phyloP scores from a whole-genome alignment of 352 stramenopile genomes.

The Phytophthora boehmeriae region DNA sequence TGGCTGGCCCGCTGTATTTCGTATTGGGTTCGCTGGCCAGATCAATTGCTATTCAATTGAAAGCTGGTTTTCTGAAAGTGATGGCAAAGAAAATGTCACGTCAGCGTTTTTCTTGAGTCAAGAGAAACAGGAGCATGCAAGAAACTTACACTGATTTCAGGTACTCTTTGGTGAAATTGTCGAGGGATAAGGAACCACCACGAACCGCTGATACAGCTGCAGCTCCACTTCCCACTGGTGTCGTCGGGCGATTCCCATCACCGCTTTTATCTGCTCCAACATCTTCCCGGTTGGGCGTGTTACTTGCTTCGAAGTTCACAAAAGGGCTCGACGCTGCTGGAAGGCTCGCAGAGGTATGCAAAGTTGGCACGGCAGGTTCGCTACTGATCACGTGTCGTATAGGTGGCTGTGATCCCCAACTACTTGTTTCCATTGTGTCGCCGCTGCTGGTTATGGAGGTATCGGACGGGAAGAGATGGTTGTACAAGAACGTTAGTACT shows the following conservation, averaged over 20 bases:
- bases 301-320: conserved; percentile 21
- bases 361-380: conserved; percentile 13
- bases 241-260: conserved; percentile 22
- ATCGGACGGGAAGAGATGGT: conserved; percentile 69
- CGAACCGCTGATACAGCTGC: conserved; percentile 46
- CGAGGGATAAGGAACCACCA: conserved; percentile 40
- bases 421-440: conserved; percentile 17
- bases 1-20: conserved; percentile 21
- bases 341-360: conserved; percentile 31
- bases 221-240: conserved; percentile 42
- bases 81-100: conserved; percentile 1
- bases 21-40: conserved; percentile 2
- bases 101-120: background rate
- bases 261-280: conserved; percentile 9
- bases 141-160: conserved; percentile 49
- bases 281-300: conserved; percentile 20
- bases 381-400: conserved; percentile 2
- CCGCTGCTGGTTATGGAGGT: conserved; percentile 6
- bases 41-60: conserved; percentile 7
- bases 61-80: conserved; percentile 25
- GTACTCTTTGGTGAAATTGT: conserved; percentile 63
- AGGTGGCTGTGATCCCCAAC: conserved; percentile 16
- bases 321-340: conserved; percentile 27
- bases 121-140: background rate
- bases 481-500: conserved; percentile 78